These are phyloP conservation scores for Pyricularia grisea DNA, from an alignment of 2,329 filamentous ascomycete species.

Conservation along the genomic window DNA sequence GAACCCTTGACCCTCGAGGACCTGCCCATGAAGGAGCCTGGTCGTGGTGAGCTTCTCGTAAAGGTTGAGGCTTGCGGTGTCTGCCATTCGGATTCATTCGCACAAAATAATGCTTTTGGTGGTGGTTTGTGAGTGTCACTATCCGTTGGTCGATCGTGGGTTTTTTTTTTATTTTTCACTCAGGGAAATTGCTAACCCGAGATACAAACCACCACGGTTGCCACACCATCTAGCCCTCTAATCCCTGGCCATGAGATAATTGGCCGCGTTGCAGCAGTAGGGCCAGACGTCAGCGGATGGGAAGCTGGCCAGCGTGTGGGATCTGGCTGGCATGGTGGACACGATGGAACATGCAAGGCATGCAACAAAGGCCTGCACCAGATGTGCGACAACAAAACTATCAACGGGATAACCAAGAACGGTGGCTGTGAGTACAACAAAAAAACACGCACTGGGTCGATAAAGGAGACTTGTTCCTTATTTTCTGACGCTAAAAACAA, in stretches of 20 bases:
- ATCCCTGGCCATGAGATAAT: constrained; percentile 65
- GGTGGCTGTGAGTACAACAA: constrained; percentile 53
- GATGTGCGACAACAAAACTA: constrained; percentile 50
- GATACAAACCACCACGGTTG: background rate
- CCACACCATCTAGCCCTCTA: constrained; percentile 30
- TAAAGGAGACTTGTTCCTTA: background rate
- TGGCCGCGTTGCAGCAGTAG: constrained; percentile 54
- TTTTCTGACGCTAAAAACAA: background rate
- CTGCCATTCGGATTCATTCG: constrained; percentile 52
- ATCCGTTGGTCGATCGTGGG: background rate
- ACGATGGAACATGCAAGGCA: constrained; percentile 49
- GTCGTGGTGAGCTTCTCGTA: constrained; percentile 52
- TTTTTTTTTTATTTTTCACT: background rate
- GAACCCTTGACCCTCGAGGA: constrained; percentile 52
- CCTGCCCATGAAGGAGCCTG: constrained; percentile 52
- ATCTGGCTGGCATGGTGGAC: constrained; percentile 59
- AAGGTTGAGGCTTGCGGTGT: constrained; percentile 66
- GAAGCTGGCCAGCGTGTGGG: constrained; percentile 58
- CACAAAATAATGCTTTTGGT: constrained; percentile 42
- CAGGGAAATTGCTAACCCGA: background rate
- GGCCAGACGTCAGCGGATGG: constrained; percentile 46
- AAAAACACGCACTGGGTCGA: background rate
- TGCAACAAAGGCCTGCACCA: constrained; percentile 59
- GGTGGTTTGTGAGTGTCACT: constrained; percentile 41
- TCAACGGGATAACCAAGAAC: constrained; percentile 58